phyloP scores from a whole-genome alignment of 306 rosid species.

The Ammopiptanthus mongolicus region DNA sequence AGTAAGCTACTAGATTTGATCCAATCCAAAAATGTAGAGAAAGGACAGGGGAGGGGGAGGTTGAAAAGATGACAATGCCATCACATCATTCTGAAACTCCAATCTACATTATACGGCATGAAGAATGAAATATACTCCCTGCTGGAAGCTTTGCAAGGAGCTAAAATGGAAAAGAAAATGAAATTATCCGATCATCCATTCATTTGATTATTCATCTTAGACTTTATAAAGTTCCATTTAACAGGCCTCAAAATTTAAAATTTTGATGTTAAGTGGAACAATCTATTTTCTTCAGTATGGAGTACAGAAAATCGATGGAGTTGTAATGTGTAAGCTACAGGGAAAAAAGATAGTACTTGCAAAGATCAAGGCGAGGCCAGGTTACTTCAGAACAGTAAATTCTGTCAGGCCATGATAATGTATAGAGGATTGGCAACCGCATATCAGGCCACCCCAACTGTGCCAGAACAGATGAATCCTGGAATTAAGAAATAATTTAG shows the following conservation, averaged over 20 bases:
- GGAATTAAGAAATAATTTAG: slow-evolving; percentile 18
- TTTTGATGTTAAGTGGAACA: not conserved
- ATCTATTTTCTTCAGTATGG: not conserved
- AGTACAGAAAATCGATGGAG: not conserved
- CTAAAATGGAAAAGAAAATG: not conserved
- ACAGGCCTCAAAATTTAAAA: not conserved
- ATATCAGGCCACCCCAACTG: slow-evolving; percentile 99
- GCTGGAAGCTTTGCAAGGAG: not conserved
- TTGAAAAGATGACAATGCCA: not conserved
- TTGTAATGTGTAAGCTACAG: slow-evolving; percentile 17
- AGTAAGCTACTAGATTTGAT: not conserved
- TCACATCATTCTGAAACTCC: not conserved
- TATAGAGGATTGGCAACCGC: slow-evolving; percentile 98
- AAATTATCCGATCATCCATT: not conserved
- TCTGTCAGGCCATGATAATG: slow-evolving; percentile 97
- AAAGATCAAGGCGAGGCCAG: slow-evolving; percentile 99
- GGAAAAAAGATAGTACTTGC: slow-evolving; percentile 63
- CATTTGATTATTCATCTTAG: not conserved
- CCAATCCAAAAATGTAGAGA: not conserved
- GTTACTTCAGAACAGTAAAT: slow-evolving; percentile 87
- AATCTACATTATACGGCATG: not conserved
- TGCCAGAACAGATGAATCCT: slow-evolving; percentile 97
- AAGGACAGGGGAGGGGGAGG: not conserved
- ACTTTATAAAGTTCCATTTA: not conserved
- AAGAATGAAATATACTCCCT: not conserved